Base-by-base conservation (phyloP, 208 protist species). In the Acanthamoeba sp. region DNA sequence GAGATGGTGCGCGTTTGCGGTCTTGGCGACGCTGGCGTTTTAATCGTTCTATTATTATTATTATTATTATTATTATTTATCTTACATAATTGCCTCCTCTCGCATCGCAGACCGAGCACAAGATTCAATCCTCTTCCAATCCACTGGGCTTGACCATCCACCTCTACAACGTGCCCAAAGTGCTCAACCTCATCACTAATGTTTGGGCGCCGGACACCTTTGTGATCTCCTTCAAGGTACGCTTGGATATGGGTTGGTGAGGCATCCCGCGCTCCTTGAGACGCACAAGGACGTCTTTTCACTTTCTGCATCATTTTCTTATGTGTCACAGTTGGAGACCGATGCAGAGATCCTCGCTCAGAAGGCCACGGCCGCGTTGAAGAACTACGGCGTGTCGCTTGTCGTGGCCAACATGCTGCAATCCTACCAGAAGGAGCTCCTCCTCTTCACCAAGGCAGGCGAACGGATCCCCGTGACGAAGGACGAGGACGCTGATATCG, bases 201-300 rank as follows among this genome's bases (percentile, higher is more conserved):
- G 14, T 59, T 12, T 96, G 95, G 95, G 32, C 45, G 36, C 93
- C 93, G 24, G 2, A 93, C 0, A 36, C 80, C 27, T 95, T 82
- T 64, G 76, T 92, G 14, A 76, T 94, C 22, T 95, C 95, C 52
- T 96, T 96, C 36, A 96, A 96, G 73, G 87, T 96, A 27, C 73
- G 1, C 73, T 84, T n/a, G n/a, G n/a, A n/a, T n/a, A n/a, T n/a
- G n/a, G n/a, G n/a, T n/a, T n/a, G n/a, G n/a, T n/a, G n/a, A n/a
- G n/a, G n/a, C n/a, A n/a, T n/a, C n/a, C n/a, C n/a, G n/a, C n/a
- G n/a, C n/a, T n/a, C n/a, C n/a, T n/a, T n/a, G n/a, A n/a, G n/a
- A n/a, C n/a, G n/a, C 57, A 64, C 57, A n/a, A 16, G 24, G 24
- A 16, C 24, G 16, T 16, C 57, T 64, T 64, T 64, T 64, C 57